Base-by-base conservation (phyloP, 305 asterid species). In the Fraxinus nigra region DNA sequence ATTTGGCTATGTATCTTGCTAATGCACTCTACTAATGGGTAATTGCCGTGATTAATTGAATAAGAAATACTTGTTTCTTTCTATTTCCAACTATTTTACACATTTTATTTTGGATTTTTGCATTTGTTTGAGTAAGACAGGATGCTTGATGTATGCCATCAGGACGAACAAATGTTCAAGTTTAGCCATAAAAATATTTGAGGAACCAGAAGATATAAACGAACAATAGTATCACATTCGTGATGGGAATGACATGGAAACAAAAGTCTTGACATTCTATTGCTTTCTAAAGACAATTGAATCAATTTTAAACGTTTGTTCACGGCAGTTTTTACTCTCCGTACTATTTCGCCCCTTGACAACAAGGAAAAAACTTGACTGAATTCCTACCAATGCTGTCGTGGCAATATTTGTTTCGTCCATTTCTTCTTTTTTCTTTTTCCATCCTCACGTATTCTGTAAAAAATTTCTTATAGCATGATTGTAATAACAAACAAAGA, bases 1-100 rank as follows among this genome's bases (percentile, higher is more conserved):
- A 79, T 76, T 82, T 82, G 82, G 48, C 10, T 38, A 18, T 76
- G 82, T 79, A 79, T 84, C 80, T 69, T 86, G 79, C 24, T 35
- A 30, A 75, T 73, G 86, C 54, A 59, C 56, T 76, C n/a, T 78
- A 34, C 51, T 35, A 18, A 2, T 54, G 75, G 48, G 43, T 70
- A 24, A 75, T 83, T 85, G n/a, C 7, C 34, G 63, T 82, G 16
- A 54, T 67, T 56, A 72, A 72, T 79, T 74, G 51, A 79, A 82
- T 79, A 82, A 85, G 77, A 70, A 26, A 70, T 70, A 24, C 80
- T 80, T 76, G 73, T 37, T 48, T 40, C 26, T 32, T 32, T 75
- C 26, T 18, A 43, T 59, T 59, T 61, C 48, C 40, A 54, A 72
- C 38, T 32, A 2, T 16, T 4, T 43, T 65, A 18, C n/a, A 20